Conservation (phyloP, 768 basidiomycete genomes). For the Lactarius tabidus region DNA sequence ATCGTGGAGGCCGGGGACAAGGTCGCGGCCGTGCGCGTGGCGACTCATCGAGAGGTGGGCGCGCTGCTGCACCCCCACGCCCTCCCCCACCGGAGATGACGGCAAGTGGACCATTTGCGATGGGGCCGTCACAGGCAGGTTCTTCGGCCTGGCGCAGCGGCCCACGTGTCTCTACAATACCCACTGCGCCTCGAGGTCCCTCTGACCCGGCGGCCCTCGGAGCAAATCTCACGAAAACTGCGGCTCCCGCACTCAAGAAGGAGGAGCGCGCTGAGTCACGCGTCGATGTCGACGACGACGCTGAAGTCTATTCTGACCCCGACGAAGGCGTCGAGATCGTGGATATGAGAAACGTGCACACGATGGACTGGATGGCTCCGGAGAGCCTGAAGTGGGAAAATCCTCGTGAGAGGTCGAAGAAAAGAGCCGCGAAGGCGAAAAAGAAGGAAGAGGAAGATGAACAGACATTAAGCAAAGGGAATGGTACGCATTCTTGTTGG, state of each 20-base stretch:
- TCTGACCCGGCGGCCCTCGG: conserved; percentile 40
- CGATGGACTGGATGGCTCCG: conserved; percentile 89
- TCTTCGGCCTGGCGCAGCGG: conserved; percentile 48
- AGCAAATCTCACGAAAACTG: conserved; percentile 46
- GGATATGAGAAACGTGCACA: conserved; percentile 71
- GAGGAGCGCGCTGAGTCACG: conserved; percentile 30
- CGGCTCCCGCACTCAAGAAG: conserved; percentile 49
- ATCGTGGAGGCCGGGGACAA: conserved; percentile 46
- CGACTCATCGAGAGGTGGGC: conserved; percentile 49
- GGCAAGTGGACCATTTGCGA: conserved; percentile 82
- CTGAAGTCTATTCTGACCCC: conserved; percentile 78
- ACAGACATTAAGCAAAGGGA: conserved; percentile 30
- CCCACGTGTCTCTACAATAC: conserved; percentile 54
- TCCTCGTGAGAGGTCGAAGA: conserved; percentile 36
- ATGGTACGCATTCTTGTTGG: conserved; percentile 31
- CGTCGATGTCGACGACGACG: conserved; percentile 42
- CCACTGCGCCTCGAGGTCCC: conserved; percentile 42
- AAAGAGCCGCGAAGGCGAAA: conserved; percentile 34
- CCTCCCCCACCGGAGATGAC: conserved; percentile 66
- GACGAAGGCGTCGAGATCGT: conserved; percentile 86
- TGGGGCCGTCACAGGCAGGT: conserved; percentile 74
- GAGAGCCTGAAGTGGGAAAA: conserved; percentile 60
- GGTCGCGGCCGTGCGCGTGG: conserved; percentile 40
- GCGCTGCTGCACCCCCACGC: conserved; percentile 36
- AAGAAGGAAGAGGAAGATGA: conserved; percentile 38